Evolutionary conservation across 2,329 filamentous ascomycete genomes (phyloP).

Genomic region (Pezicula radicicola): DNA sequence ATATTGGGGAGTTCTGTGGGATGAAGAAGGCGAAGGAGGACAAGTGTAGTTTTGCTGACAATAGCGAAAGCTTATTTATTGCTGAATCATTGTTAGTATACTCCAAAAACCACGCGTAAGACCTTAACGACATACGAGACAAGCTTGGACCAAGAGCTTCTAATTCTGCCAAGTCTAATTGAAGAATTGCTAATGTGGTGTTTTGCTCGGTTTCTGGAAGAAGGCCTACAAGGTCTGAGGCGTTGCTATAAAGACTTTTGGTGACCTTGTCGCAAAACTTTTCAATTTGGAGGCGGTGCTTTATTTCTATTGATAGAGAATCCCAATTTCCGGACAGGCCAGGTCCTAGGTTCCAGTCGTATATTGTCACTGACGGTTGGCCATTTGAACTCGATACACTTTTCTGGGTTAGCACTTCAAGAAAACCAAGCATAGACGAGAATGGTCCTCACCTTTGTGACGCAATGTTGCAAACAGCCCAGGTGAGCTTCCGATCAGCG

Average conservation of each 20-base stretch:
- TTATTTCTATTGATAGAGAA: constrained; percentile 46
- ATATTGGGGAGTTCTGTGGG: constrained; percentile 31
- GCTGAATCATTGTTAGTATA: constrained; percentile 8
- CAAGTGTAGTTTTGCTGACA: constrained; percentile 15
- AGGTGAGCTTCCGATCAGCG: constrained; percentile 59
- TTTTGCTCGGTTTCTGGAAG: constrained; percentile 40
- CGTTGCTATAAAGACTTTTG: constrained; percentile 52
- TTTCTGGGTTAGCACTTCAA: not conserved
- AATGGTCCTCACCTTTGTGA: constrained; percentile 53
- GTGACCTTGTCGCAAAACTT: constrained; percentile 57
- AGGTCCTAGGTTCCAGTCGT: constrained; percentile 52
- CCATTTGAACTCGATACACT: constrained; percentile 66
- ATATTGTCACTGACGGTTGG: constrained; percentile 60
- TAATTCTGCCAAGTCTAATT: constrained; percentile 41
- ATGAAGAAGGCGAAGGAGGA: constrained; percentile 19
- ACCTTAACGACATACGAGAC: not conserved
- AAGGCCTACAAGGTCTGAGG: constrained; percentile 33
- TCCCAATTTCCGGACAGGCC: constrained; percentile 38
- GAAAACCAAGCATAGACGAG: not conserved
- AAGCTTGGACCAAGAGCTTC: not conserved
- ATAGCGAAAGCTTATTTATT: constrained; percentile 12
- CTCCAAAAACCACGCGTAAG: not conserved
- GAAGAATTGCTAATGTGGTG: constrained; percentile 39
- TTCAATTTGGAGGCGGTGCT: constrained; percentile 49
- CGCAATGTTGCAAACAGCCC: constrained; percentile 66